These are phyloP conservation scores for Asterophora lycoperdoides DNA, from an alignment of 768 basidiomycete genomes.

Conservation along the genomic window DNA sequence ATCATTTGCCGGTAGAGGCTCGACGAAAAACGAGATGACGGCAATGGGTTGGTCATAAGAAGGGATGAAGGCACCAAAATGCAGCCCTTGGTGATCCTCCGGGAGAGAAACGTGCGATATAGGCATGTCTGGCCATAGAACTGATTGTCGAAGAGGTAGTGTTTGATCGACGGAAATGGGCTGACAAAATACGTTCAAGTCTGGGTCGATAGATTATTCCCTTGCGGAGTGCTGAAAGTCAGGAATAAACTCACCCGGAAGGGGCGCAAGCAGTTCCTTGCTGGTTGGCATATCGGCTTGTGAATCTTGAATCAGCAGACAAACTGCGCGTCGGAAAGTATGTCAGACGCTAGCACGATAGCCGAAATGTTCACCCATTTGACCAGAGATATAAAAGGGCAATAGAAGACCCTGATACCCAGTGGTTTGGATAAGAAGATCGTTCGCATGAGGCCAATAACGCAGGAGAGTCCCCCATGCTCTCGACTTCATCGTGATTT, in stretches of 20 bases:
- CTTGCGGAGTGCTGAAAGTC: not conserved
- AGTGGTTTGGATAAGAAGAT: too few relatives aligned
- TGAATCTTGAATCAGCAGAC: too few relatives aligned
- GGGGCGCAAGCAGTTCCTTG: not conserved
- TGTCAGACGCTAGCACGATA: too few relatives aligned
- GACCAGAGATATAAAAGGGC: too few relatives aligned
- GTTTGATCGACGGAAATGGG: slow-evolving; percentile 40
- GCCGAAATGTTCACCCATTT: too few relatives aligned
- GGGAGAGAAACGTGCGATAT: slow-evolving; percentile 46
- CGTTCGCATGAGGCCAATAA: too few relatives aligned
- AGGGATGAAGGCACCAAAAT: slow-evolving; percentile 53
- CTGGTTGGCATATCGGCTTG: too few relatives aligned
- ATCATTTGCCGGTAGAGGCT: slow-evolving; percentile 28
- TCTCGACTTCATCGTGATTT: too few relatives aligned
- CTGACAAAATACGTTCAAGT: slow-evolving; percentile 5
- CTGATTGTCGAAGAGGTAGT: slow-evolving; percentile 47
- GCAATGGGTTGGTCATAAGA: slow-evolving; percentile 35
- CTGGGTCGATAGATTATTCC: not conserved
- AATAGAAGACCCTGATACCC: too few relatives aligned
- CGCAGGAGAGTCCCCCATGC: too few relatives aligned
- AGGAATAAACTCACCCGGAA: not conserved
- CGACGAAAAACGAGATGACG: slow-evolving; percentile 55
- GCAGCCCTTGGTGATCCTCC: slow-evolving; percentile 47
- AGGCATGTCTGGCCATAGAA: slow-evolving; percentile 53
- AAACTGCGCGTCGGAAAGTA: too few relatives aligned